Evolutionary conservation across 768 basidiomycete species (phyloP).

Genomic region (Lactifluus pinguis): DNA sequence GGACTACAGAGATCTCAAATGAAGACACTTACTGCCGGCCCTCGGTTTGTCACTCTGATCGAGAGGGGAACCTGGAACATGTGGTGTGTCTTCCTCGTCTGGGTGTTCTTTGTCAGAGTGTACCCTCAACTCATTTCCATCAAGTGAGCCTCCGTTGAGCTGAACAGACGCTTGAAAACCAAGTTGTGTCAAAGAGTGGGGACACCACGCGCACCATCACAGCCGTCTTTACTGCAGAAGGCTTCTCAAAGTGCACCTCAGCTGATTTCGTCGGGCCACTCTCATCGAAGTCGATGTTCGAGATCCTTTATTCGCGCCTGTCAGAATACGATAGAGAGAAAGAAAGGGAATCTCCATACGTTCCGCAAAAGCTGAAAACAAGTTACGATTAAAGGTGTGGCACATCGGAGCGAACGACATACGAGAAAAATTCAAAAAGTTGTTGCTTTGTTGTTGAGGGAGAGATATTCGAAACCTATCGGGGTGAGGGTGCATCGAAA

Average conservation of each 20-base stretch:
- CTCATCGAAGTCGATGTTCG: conserved; percentile 48
- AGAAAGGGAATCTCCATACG: conserved; percentile 32
- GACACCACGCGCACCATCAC: conserved; percentile 46
- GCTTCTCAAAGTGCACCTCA: conserved; percentile 77
- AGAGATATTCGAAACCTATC: conserved; percentile 65
- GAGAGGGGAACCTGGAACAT: conserved; percentile 34
- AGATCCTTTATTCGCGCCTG: conserved; percentile 41
- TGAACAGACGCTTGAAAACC: conserved; percentile 21
- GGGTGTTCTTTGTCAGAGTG: conserved; percentile 55
- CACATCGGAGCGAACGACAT: conserved; percentile 23
- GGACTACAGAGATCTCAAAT: neutral
- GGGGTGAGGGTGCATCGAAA: neutral
- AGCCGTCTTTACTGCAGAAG: conserved; percentile 76
- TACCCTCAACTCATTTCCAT: conserved; percentile 60
- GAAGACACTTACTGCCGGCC: conserved; percentile 55
- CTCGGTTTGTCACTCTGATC: conserved; percentile 90
- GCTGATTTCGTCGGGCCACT: conserved; percentile 40
- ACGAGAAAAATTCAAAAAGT: conserved; percentile 79
- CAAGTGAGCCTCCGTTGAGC: conserved; percentile 72
- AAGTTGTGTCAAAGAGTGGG: neutral
- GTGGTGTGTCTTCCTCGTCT: conserved; percentile 40
- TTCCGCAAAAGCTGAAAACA: conserved; percentile 71
- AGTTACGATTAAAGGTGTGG: neutral
- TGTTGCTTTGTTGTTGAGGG: conserved; percentile 55
- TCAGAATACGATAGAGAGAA: neutral